Evolutionary conservation across 805 yeast species (phyloP), one percentile per base, ranked within the genome.

Genomic region (Yarrowia sp.): DNA sequence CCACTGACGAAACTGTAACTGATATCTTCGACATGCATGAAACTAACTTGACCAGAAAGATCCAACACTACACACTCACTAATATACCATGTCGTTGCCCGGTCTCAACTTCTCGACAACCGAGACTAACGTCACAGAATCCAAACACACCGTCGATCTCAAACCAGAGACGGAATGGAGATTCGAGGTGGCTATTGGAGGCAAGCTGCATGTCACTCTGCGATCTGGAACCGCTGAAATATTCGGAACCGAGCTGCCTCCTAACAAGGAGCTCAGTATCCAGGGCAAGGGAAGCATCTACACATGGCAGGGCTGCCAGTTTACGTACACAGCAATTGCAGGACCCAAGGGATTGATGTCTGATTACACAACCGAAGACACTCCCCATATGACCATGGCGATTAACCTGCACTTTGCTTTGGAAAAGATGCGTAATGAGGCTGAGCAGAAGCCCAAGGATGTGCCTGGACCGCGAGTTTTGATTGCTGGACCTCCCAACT

Each of bases 191-290:
- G 86, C 84, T 0, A 81, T 82, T 70, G 82, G 82, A 53, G 80
- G 85, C 16, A 78, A 79, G 19, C 75, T 90, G 46, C 81, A 80
- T n/a, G 74, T 90, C 55, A 85, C 81, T 73, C 81, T 89, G 11
- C 69, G 78, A 2, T 79, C 81, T 2, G 99, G 99, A 3, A 83
- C 87, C 2, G 97, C 91, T 1, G 99, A 95, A 79, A 85, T 92
- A 10, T 91, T 89, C 78, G 99, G 99, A 32, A 91, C 97, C 2
- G 99, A 95, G 76, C 83, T 95, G 32, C 90, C 97, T 2, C 81
- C 83, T 52, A 91, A 89, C 69, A 81, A 83, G 0, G 90, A 87
- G 26, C 89, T 87, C 73, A 75, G 78, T 3, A 87, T 90, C 35
- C 88, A 87, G 8, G 79, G 83, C 70, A 86, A 85, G 67, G 79